phyloP scores from a whole-genome alignment of 805 yeast genomes.

The Diddensiella transvaalensis region DNA sequence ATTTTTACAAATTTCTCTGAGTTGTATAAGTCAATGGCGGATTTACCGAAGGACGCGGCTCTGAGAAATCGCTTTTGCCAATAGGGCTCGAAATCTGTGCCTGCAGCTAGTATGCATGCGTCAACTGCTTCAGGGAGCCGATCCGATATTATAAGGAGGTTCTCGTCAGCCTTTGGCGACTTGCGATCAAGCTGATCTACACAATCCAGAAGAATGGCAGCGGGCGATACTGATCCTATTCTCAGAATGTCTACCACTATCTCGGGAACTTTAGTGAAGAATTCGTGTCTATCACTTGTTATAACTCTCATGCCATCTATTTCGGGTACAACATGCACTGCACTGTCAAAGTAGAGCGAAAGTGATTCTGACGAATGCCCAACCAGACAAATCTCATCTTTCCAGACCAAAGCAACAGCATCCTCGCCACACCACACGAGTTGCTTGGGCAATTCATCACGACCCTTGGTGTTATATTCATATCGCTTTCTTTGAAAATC shows the following conservation, averaged over 20 bases:
- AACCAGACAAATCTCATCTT: constrained; percentile 62
- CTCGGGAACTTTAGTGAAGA: constrained; percentile 59
- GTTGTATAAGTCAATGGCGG: constrained; percentile 50
- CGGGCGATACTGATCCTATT: constrained; percentile 79
- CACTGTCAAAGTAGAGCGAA: constrained; percentile 33
- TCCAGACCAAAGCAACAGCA: constrained; percentile 58
- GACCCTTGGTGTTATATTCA: constrained; percentile 38
- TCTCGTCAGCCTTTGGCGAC: constrained; percentile 79
- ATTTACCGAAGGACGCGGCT: constrained; percentile 86
- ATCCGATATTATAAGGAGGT: constrained; percentile 52
- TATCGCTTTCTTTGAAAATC: constrained; percentile 44
- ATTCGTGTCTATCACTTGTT: constrained; percentile 54
- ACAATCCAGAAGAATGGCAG: constrained; percentile 80
- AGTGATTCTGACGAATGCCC: constrained; percentile 59
- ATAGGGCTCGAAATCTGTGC: constrained; percentile 68
- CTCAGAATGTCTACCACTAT: constrained; percentile 60
- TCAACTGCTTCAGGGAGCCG: constrained; percentile 57
- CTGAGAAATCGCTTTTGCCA: constrained; percentile 78
- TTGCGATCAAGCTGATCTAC: constrained; percentile 59
- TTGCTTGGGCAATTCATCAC: constrained; percentile 39
- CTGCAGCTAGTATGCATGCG: constrained; percentile 69
- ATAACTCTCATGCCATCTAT: constrained; percentile 69
- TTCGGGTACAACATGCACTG: constrained; percentile 45
- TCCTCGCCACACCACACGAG: constrained; percentile 85
- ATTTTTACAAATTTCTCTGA: constrained; percentile 61